Evolutionary conservation across 192 early-diverging fungal genomes (phyloP), one percentile per base, ranked within the genome.

Genomic region (Mortierella alpina): DNA sequence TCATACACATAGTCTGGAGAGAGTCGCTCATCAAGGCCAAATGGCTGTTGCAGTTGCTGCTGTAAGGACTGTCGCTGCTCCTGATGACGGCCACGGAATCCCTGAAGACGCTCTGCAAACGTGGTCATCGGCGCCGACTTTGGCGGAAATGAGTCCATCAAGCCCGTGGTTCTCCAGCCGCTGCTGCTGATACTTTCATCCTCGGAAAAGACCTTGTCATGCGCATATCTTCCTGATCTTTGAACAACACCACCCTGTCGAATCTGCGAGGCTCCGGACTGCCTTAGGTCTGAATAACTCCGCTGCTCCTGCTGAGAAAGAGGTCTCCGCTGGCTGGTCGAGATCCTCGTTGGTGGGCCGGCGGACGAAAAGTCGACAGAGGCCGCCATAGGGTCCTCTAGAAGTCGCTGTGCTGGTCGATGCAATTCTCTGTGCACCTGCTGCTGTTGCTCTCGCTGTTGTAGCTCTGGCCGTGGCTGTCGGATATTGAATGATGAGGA

Each of bases 221-320:
- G 59, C 8, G 44, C 73, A 48, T 68, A 62, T 9, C 59, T 64
- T 20, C 66, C 65, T 0, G 66, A 52, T 46, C 73, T 56, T 2
- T 68, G 59, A 6, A 61, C 50, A 40, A 55, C 45, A 49, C 23
- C 39, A 44, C 66, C 65, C 17, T 75, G 59, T 15, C 65, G 52
- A 31, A 49, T 0, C 11, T 47, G 67, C 6, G 63, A 41, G 17
- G 47, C 15, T 8, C 13, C 23, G 17, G 63, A 10, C 15, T 44
- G 22, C 7, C 17, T 50, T n/a, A 52, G 31, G 6, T 63, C 52
- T 11, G 71, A 58, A 13, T 49, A 59, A n/a, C 71, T 64, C 11
- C 45, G 56, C 6, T 56, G n/a, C 17, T 73, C 71, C 48, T 73
- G 71, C 52, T 73, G 71, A 12, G 71, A 73, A n/a, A 73, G 41